Conservation (phyloP, 1,284 basidiomycete genomes). For the Cutaneotrichosporon cutaneum region DNA sequence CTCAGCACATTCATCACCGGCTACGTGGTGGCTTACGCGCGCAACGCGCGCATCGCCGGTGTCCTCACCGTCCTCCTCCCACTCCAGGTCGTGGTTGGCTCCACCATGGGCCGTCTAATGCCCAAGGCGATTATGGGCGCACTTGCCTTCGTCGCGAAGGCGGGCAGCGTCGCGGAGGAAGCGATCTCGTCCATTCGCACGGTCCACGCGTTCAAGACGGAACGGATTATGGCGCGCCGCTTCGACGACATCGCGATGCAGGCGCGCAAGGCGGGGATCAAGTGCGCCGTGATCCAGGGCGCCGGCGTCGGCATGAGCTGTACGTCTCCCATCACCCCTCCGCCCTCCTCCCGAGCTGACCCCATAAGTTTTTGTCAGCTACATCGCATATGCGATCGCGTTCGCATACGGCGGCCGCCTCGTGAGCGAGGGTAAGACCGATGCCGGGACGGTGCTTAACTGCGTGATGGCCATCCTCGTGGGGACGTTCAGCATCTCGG, state of each 20-base stretch:
- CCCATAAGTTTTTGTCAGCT: constrained; percentile 70
- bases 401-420: constrained; percentile 54
- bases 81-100: constrained; percentile 73
- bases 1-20: constrained; percentile 67
- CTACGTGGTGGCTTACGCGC: constrained; percentile 62
- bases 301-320: constrained; percentile 62
- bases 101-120: constrained; percentile 40
- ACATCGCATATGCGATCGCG: constrained; percentile 55
- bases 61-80: constrained; percentile 85
- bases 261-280: constrained; percentile 63
- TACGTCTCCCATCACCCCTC: too few species aligned
- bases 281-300: constrained; percentile 68
- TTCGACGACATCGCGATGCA: constrained; percentile 68
- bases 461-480: constrained; percentile 82
- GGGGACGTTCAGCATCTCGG: constrained; percentile 82
- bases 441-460: constrained; percentile 70
- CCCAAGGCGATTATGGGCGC: constrained; percentile 54
- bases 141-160: constrained; percentile 74
- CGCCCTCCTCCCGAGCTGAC: too few species aligned
- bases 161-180: constrained; percentile 88
- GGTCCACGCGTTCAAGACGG: constrained; percentile 88
- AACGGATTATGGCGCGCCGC: constrained; percentile 63
- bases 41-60: constrained; percentile 80
- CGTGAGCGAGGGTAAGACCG: constrained; percentile 55
- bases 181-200: constrained; percentile 62